A percentile compares a stretch with the other conserved stretches of the same genome.
phyloP scores from a whole-genome alignment of 441 rosid genomes.

The Metrosideros polymorpha region DNA sequence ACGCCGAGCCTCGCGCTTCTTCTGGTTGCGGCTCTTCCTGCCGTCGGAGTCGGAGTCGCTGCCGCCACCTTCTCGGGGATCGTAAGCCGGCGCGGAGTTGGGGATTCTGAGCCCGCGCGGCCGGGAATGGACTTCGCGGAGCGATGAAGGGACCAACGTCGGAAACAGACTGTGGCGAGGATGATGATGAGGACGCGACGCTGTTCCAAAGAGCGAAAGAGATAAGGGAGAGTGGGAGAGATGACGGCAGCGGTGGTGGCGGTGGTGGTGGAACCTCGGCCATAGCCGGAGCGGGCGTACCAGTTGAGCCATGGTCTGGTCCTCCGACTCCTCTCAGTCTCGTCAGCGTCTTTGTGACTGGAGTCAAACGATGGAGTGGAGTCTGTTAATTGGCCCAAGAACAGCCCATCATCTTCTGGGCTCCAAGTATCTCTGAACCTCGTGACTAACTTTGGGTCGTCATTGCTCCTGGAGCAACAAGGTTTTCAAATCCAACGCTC shows the following conservation, averaged over 20 bases:
- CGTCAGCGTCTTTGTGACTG: not conserved
- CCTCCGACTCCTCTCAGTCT: not conserved
- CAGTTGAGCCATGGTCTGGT: slow-evolving; percentile 14
- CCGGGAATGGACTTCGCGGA: slow-evolving; percentile 10
- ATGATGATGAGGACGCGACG: not conserved
- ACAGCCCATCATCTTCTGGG: not conserved
- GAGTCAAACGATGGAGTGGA: not conserved
- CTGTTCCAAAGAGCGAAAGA: slow-evolving; percentile 5
- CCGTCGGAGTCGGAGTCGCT: slow-evolving; percentile 39
- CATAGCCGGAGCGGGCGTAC: slow-evolving; percentile 52
- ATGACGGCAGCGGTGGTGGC: slow-evolving; percentile 1
- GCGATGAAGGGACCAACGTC: not conserved
- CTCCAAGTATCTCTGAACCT: not conserved
- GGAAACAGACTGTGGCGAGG: not conserved
- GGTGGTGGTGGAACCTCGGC: slow-evolving; percentile 23
- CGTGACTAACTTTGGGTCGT: not conserved
- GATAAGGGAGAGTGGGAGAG: slow-evolving; percentile 6
- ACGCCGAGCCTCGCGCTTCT: slow-evolving; percentile 81
- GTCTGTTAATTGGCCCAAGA: not conserved
- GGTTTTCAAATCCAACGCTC: not conserved
- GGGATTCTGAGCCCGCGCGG: slow-evolving; percentile 22
- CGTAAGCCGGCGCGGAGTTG: slow-evolving; percentile 16
- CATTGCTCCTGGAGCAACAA: not conserved
- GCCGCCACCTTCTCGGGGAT: slow-evolving; percentile 13
- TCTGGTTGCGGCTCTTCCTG: slow-evolving; percentile 63